Evolutionary conservation across 2,329 filamentous ascomycete genomes (phyloP), one percentile per base, ranked within the genome.

Genomic region (Diplodia scrobiculata): DNA sequence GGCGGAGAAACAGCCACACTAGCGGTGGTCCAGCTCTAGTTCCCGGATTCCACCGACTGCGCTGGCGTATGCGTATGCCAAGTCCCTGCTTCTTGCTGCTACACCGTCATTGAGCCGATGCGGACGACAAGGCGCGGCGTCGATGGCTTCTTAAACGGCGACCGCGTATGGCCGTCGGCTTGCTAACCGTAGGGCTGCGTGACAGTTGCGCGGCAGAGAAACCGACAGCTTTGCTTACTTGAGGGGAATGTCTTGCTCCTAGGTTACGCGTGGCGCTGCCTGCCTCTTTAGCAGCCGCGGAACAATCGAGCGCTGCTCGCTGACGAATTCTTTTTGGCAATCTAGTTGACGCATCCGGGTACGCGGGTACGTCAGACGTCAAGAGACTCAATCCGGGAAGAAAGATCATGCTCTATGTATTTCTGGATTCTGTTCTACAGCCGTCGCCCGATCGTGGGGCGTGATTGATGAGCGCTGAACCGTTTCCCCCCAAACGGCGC

Each of bases 1-100:
- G 38, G 55, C 38, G 55, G 55, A 29, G 25, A 48, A 47, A 19
- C 55, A 60, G 55, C 55, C 38, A 59, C 55, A 27, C 38, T 62
- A 29, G n/a, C 7, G 11, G 10, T 36, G 6, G 29, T 9, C 29
- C 5, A 32, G 29, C 32, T 45, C 41, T 50, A 48, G 55, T 50
- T 29, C 34, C 45, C 58, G 58, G 21, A 45, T 50, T 62, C 41
- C 41, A 50, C 58, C 58, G 58, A 48, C 29, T 11, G 27, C 45
- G 19, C 41, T 62, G 27, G 25, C 34, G 21, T 21, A 34, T 11
- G 27, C 58, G 21, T 17, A 34, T 11, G 27, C 58, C n/a, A 36
- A n/a, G 34, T 19, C 14, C 10, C 29, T 34, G 5, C 7, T 6
- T 10, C 17, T n/a, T 13, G n/a, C 36, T 19, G 19, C 29, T 54